phyloP scores from a whole-genome alignment of 495 filamentous ascomycete genomes.

The Aspergillus ellipticus region DNA sequence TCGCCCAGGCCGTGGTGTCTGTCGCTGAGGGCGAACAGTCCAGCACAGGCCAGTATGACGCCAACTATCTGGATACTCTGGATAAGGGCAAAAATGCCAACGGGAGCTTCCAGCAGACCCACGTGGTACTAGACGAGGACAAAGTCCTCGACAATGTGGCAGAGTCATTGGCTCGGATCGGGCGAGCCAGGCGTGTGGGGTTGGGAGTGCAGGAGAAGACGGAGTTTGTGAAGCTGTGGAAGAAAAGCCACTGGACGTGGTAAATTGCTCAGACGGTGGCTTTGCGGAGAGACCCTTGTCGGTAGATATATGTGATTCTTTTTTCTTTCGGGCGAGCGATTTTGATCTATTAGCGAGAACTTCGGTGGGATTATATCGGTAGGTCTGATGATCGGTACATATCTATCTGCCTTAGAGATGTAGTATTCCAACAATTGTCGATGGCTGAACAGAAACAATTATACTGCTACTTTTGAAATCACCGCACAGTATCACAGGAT shows the following conservation, averaged over 20 bases:
- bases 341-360: not conserved
- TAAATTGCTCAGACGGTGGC: constrained; percentile 6
- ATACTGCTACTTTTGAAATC: no score
- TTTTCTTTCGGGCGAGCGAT: not conserved
- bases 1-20: constrained; percentile 67
- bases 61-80: constrained; percentile 49
- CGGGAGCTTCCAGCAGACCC: constrained; percentile 27
- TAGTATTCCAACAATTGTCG: no score
- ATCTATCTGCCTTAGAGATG: no score
- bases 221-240: constrained; percentile 67
- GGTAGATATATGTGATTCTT: not conserved
- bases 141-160: constrained; percentile 67
- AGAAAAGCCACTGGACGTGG: constrained; percentile 37
- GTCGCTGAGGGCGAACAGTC: constrained; percentile 21
- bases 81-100: constrained; percentile 31
- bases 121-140: constrained; percentile 43
- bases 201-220: constrained; percentile 79
- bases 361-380: not conserved
- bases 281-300: not conserved
- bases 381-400: no score
- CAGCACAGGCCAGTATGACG: constrained; percentile 32
- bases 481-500: no score
- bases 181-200: constrained; percentile 85
- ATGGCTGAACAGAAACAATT: no score
- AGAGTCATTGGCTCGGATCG: constrained; percentile 83